A percentile compares a stretch with the other conserved stretches of the same genome.
Conservation (phyloP, 148 eudicot genomes). For the Gaultheria prostrata region DNA sequence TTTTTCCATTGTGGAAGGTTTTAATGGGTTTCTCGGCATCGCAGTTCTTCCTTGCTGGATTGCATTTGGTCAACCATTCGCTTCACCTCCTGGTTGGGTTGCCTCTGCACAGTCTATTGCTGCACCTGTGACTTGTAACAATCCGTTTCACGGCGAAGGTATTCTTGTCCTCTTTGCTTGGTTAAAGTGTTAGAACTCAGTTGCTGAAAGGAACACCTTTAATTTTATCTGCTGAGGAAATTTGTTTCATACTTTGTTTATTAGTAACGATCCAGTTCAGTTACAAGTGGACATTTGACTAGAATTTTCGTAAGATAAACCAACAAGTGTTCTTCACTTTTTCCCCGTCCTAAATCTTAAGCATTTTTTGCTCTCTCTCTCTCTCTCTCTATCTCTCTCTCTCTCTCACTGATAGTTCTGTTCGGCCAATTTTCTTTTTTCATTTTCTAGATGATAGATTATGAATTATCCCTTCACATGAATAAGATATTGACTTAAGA, state of each 20-base stretch:
- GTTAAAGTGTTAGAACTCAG: not conserved
- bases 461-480: not conserved
- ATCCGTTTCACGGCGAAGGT: not conserved
- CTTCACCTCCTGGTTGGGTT: not conserved
- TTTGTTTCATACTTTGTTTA: not conserved
- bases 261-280: not conserved
- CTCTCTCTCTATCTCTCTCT: not conserved
- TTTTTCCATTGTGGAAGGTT: not conserved
- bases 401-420: too few species aligned
- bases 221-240: not conserved
- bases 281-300: not conserved
- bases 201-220: not conserved
- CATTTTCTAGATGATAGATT: not conserved
- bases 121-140: conserved; percentile 1
- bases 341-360: not conserved
- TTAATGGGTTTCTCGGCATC: not conserved
- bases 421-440: not conserved
- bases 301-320: not conserved
- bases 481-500: not conserved
- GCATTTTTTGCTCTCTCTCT: not conserved
- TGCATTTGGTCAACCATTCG: not conserved
- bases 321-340: not conserved
- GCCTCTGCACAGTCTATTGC: not conserved
- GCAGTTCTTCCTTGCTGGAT: not conserved
- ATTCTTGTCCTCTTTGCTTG: not conserved